Evolutionary conservation across 139 green algal genomes (phyloP), one percentile per base, ranked within the genome.

Genomic region (Axilococcus clingmanii): DNA sequence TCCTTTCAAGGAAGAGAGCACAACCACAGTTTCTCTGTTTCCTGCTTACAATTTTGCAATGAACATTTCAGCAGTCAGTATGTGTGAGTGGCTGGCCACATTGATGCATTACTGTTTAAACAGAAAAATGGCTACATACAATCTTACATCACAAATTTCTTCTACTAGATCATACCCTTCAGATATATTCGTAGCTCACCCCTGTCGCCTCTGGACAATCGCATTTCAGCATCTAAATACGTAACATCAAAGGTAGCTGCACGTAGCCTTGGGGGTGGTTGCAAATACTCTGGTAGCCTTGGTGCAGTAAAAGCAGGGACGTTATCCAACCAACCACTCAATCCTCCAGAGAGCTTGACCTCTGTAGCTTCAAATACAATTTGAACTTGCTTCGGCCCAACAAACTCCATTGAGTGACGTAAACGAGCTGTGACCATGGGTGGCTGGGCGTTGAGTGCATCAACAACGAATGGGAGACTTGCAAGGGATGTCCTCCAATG

Each of bases 171-270:
- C n/a, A 11, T 25, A 7, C 43, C 52, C 30, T 46, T 51, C 1
- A 67, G 9, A 20, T 71, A 78, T 17, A 78, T 35, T 8, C 69
- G 45, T 4, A 76, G 52, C 32, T 78, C 69, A 7, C 48, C 53
- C 4, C 66, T 34, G 29, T 61, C 66, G 29, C 74, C 74, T 3
- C 74, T 43, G 6, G 66, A 76, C 29, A 82, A 65, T 30, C 74
- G 57, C 58, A 82, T 25, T 8, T 66, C 57, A 3, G 58, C 47
- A 30, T 81, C 72, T 41, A 82, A 41, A 41, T 38, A 82, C 0
- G 67, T 23, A 0, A 74, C 59, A 36, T 82, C 74, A 45, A 82
- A 82, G 12, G 45, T 52, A 4, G 69, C 63, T 5, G 44, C 41
- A 17, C 63, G 56, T 17, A 41, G 24, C n/a, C n/a, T n/a, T n/a